A percentile compares a stretch with the other conserved stretches of the same genome.
Conservation (phyloP, 2,329 filamentous ascomycete species). For the Dactylellina haptotyla region DNA sequence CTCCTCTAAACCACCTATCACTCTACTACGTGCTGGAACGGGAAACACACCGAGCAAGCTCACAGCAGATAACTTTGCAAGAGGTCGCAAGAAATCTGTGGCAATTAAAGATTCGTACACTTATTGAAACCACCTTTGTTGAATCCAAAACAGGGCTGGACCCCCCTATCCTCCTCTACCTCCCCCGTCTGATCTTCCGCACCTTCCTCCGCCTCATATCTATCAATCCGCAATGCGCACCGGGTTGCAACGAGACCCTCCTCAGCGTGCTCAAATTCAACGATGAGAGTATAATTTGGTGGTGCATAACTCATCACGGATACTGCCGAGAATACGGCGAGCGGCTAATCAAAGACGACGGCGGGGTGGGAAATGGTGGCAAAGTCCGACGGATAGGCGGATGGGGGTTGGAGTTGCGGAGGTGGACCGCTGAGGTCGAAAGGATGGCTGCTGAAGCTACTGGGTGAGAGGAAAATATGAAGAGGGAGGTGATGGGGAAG, state of each 20-base stretch:
- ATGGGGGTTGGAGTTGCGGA: constrained; percentile 24
- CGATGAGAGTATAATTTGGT: constrained; percentile 42
- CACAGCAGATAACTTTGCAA: too few species aligned
- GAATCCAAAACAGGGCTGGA: constrained; percentile 49
- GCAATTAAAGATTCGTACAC: too few species aligned
- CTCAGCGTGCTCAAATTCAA: neutral
- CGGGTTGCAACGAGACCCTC: constrained; percentile 29
- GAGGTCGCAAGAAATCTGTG: too few species aligned
- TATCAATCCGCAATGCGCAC: constrained; percentile 19
- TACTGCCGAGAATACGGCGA: constrained; percentile 15
- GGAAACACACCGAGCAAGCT: too few species aligned
- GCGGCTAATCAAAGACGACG: constrained; percentile 17
- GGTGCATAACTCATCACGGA: constrained; percentile 34
- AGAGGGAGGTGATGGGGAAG: neutral
- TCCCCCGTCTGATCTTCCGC: constrained; percentile 38
- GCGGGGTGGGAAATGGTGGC: constrained; percentile 26
- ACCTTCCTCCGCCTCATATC: constrained; percentile 24
- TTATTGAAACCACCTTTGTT: neutral
- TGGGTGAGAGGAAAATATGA: too few species aligned
- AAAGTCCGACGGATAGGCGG: constrained; percentile 36
- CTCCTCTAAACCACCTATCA: neutral
- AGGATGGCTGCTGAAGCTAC: constrained; percentile 12
- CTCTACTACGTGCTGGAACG: too few species aligned
- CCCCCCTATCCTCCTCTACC: constrained; percentile 31
- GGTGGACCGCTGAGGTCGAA: constrained; percentile 26